These are phyloP conservation scores for Mycena rosella DNA, from an alignment of 768 basidiomycete species.

Conservation along the genomic window DNA sequence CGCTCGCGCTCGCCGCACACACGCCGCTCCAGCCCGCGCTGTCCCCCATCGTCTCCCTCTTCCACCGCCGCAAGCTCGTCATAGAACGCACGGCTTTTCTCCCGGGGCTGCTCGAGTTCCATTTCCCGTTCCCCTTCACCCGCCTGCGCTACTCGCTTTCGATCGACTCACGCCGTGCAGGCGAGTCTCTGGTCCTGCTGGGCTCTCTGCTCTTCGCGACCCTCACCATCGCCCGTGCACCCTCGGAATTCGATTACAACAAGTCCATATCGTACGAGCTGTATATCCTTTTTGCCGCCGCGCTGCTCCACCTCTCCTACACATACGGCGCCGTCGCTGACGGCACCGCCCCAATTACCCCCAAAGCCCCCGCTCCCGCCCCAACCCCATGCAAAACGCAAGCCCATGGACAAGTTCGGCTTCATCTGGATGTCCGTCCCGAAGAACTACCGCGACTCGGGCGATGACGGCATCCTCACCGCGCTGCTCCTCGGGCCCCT, in stretches of 20 bases:
- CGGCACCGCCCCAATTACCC: conserved; percentile 20
- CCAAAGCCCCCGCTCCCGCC: conserved; percentile 11
- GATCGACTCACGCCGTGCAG: conserved; percentile 72
- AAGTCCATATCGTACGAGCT: conserved; percentile 73
- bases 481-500: conserved; percentile 89
- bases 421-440: conserved; percentile 94
- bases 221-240: conserved; percentile 57
- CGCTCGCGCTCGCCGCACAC: conserved; percentile 76
- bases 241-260: conserved; percentile 49
- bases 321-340: conserved; percentile 63
- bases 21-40: conserved; percentile 32
- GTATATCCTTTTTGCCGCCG: conserved; percentile 63
- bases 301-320: conserved; percentile 73
- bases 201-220: conserved; percentile 70
- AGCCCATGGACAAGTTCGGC: conserved; percentile 63
- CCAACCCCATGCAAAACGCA: conserved; percentile 24
- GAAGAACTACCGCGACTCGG: conserved; percentile 86
- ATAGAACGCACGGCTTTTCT: conserved; percentile 52
- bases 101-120: conserved; percentile 62
- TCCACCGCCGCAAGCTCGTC: conserved; percentile 56
- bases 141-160: conserved; percentile 59
- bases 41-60: conserved; percentile 60
- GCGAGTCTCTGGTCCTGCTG: conserved; percentile 76
- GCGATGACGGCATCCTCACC: conserved; percentile 89
- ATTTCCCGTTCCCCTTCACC: conserved; percentile 58